A percentile compares a stretch with the other conserved stretches of the same genome.
Conservation (phyloP, 139 green algal species). For the Micractinium conductrix region DNA sequence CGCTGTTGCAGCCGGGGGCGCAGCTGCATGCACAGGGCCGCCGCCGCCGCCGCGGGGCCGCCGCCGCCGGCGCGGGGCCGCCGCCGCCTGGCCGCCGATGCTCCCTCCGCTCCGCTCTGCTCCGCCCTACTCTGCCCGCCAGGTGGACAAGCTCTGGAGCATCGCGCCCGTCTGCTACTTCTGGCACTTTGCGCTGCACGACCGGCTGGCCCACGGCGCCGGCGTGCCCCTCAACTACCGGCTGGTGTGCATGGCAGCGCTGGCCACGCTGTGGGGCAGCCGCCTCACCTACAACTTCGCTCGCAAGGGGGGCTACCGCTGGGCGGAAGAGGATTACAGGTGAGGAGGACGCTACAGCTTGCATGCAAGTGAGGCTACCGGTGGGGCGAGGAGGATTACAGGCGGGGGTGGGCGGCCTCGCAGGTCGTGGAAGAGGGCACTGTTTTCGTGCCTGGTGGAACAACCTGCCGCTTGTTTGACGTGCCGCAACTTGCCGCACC, state of each 20-base stretch:
- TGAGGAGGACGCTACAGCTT: constrained; percentile 60
- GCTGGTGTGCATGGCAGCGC: constrained; percentile 1
- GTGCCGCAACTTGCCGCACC: no score
- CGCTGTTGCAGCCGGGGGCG: no score
- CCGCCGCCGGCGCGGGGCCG: no score
- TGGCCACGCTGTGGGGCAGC: constrained; percentile 47
- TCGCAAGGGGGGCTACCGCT: constrained; percentile 50
- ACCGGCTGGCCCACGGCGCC: not conserved
- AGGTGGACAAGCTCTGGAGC: constrained; percentile 45
- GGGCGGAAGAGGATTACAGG: constrained; percentile 42
- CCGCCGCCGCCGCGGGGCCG: no score
- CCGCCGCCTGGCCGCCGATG: no score
- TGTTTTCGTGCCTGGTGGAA: no score
- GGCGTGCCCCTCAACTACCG: constrained; percentile 14
- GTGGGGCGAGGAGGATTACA: constrained; percentile 43
- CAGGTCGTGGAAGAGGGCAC: no score
- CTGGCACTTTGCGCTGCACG: constrained; percentile 35
- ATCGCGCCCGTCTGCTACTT: constrained; percentile 23
- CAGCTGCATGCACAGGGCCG: no score
- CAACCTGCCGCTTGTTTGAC: no score
- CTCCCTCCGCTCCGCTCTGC: no score
- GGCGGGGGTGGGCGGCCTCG: constrained; percentile 25
- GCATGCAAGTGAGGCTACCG: constrained; percentile 50
- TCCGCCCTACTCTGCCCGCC: no score
- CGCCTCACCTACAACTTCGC: constrained; percentile 63